These are phyloP conservation scores for Trichosporon sp. DNA, from an alignment of 1,284 basidiomycete genomes.

Conservation along the genomic window DNA sequence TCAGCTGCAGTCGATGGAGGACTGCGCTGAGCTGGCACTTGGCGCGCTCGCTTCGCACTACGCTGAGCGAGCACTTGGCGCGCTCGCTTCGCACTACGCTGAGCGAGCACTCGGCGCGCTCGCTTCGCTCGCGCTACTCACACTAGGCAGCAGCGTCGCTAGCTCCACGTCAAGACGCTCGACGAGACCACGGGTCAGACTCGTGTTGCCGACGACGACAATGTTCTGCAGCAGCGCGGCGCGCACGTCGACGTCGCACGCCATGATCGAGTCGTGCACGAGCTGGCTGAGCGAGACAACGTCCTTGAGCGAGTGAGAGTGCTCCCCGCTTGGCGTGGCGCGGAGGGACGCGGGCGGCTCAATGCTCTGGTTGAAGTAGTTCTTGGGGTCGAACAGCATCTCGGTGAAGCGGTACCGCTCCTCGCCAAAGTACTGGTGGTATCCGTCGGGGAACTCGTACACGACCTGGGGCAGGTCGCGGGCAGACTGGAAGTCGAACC, in stretches of 20 bases:
- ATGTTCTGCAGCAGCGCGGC: constrained; percentile 88
- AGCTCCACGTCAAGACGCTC: constrained; percentile 85
- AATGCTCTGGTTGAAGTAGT: constrained; percentile 63
- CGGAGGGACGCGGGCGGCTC: constrained; percentile 48
- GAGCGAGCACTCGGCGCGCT: too few species aligned
- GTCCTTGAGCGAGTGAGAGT: constrained; percentile 63
- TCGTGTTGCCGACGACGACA: constrained; percentile 90
- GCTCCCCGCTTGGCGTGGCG: constrained; percentile 57
- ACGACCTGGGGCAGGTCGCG: constrained; percentile 42
- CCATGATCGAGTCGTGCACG: constrained; percentile 75
- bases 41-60: too few species aligned
- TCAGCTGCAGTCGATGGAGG: too few species aligned
- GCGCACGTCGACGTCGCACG: constrained; percentile 89
- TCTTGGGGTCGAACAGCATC: constrained; percentile 80
- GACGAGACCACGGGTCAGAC: constrained; percentile 78
- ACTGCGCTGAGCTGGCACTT: too few species aligned
- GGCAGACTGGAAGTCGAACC: constrained; percentile 49
- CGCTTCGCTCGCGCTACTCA: constrained; percentile 56
- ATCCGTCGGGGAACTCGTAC: constrained; percentile 97
- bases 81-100: too few species aligned
- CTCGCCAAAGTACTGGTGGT: constrained; percentile 77
- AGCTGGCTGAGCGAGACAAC: constrained; percentile 69
- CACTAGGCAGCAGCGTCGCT: constrained; percentile 73
- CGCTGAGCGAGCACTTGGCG: too few species aligned
- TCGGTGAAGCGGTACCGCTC: constrained; percentile 87